phyloP scores from a whole-genome alignment of 2,329 filamentous ascomycete genomes.

The Coleophoma crateriformis region DNA sequence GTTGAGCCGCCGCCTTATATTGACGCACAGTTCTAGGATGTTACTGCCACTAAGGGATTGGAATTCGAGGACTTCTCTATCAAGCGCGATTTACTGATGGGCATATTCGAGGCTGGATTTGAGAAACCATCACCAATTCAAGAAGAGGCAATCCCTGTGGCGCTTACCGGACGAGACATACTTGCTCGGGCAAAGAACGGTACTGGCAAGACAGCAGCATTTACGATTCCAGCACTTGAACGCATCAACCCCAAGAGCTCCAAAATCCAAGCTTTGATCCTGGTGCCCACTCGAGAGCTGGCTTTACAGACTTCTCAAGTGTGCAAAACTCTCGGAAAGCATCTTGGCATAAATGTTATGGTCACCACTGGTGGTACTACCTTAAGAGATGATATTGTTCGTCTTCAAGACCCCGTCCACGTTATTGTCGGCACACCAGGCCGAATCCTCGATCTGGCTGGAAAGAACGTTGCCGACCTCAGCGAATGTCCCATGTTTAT shows the following conservation, averaged over 20 bases:
- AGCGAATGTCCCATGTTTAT: conserved; percentile 97
- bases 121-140: conserved; percentile 98
- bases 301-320: conserved; percentile 98
- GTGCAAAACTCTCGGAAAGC: conserved; percentile 96
- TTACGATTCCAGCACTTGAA: conserved; percentile 92
- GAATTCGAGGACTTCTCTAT: conserved; percentile 97
- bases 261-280: conserved; percentile 93
- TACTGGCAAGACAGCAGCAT: conserved; percentile 96
- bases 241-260: conserved; percentile 94
- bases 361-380: conserved; percentile 96
- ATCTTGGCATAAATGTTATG: conserved; percentile 97
- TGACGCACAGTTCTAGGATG: conserved; percentile 59
- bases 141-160: conserved; percentile 97
- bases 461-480: conserved; percentile 93
- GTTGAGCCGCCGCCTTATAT: conserved; percentile 7
- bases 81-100: conserved; percentile 94
- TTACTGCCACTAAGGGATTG: conserved; percentile 93
- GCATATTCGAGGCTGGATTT: conserved; percentile 97
- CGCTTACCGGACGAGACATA: conserved; percentile 90
- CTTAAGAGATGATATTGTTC: conserved; percentile 93
- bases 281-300: conserved; percentile 94
- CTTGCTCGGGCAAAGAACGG: conserved; percentile 97
- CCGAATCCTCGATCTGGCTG: conserved; percentile 90
- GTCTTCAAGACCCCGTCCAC: conserved; percentile 89
- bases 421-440: conserved; percentile 97